Evolutionary conservation across 2,329 filamentous ascomycete genomes (phyloP), one percentile per base, ranked within the genome.

Genomic region (Exophiala phaeomuriformis): DNA sequence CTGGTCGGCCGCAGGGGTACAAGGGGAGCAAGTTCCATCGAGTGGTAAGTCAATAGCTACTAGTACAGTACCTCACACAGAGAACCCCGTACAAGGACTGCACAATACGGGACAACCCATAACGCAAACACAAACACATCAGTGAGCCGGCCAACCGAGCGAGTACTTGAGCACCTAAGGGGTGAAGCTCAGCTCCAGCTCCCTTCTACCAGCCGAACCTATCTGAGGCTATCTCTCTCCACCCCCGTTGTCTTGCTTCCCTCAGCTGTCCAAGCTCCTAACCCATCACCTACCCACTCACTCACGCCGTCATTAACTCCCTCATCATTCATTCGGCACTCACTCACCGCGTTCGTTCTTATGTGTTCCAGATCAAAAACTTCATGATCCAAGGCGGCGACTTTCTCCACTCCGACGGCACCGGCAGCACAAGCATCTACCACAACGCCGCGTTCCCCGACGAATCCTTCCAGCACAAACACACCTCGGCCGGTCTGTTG

Each of bases 311-410:
- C 19, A 19, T 19, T 19, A 19, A 19, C 19, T 19, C 19, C 19
- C 19, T 19, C 19, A 19, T 19, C 19, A 19, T 19, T 19, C 19
- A 19, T 19, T 19, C 19, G 19, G 19, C 19, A 19, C 19, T 19
- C 19, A 19, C 19, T 19, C 19, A 19, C 19, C 19, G 19, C 19
- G 19, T 36, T 36, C 33, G n/a, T 36, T 36, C n/a, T 36, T n/a
- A 36, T 42, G 39, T 42, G 6, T 6, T 42, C 8, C 61, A 94
- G 88, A 95, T 96, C 69, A 88, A 87, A 72, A 86, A 88, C 65
- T 96, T 97, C 74, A 97, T 97, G 91, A 87, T 93, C 65, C 93
- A 98, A 71, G 91, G 91, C 43, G 93, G 93, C 50, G 93, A 98
- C 71, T 97, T 97, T 69, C 75, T 95, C 58, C 90, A 95, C 65